Evolutionary conservation across 2,329 filamentous ascomycete species (phyloP), one percentile per base, ranked within the genome.

Genomic region (Huntiella decipiens): DNA sequence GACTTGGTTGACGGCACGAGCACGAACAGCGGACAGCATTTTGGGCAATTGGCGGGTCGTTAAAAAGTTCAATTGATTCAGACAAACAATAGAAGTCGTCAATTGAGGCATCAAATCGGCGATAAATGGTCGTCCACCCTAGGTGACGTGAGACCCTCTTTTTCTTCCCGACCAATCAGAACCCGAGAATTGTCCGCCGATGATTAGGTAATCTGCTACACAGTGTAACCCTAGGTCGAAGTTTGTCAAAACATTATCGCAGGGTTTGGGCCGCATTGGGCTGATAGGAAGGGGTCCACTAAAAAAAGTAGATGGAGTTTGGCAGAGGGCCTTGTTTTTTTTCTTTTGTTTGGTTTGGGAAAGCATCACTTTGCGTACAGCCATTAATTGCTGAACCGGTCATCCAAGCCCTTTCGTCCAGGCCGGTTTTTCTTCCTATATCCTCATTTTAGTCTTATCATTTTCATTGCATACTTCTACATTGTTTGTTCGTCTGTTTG

Each of bases 1-100:
- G 68, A 86, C 71, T 33, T 47, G 44, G 60, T 74, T 64, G 63
- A 72, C 66, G 56, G 67, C 61, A 61, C 74, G 73, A 58, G 66
- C 57, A 28, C 17, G 40, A 57, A 66, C 71, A 66, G 76, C 72
- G 62, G 84, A 74, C 65, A 91, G 70, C 86, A 94, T 94, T 83
- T 92, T 59, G 34, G 32, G 36, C 36, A 32, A 19, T 45, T 45
- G 19, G 17, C 22, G 22, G 22, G 3, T 28, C 22, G 22, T 28
- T 10, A 28, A 28, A 28, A 28, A 28, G 22, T 28, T 28, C 22
- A 28, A 28, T 28, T 28, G 22, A 28, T 28, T 28, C 22, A 28
- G 22, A 28, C 22, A 28, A 28, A 28, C 22, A 28, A 28, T 8
- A 6, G 22, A 10, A 28, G 1, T 28, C 6, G 10, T 7, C 22